Evolutionary conservation across 1,284 basidiomycete species (phyloP).

Genomic region (Microbotryum intermedium): DNA sequence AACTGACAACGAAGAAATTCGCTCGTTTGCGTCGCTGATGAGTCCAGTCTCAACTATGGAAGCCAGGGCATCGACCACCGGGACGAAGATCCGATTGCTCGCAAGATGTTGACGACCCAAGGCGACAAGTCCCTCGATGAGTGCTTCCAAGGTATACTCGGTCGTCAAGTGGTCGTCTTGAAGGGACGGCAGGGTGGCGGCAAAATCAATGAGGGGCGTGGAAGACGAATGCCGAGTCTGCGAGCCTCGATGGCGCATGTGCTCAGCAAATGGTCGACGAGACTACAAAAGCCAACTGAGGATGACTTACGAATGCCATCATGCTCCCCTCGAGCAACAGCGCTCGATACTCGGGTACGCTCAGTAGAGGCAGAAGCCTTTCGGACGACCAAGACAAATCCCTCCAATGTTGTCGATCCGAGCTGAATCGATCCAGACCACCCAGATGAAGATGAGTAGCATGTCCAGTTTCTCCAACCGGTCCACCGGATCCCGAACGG

Average conservation of each 20-base stretch:
- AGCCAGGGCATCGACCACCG: conserved; percentile 4
- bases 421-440: neutral
- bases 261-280: conserved; percentile 9
- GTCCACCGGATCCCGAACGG: no score
- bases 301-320: conserved; percentile 57
- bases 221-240: conserved; percentile 39
- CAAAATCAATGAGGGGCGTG: conserved; percentile 53
- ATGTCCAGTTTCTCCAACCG: no score
- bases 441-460: neutral
- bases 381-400: conserved; percentile 53
- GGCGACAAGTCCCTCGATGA: conserved; percentile 52
- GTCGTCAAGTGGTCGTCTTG: conserved; percentile 22
- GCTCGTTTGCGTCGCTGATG: conserved; percentile 1
- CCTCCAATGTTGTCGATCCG: conserved; percentile 12
- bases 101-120: conserved; percentile 50
- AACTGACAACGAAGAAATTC: conserved; percentile 13
- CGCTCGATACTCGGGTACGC: conserved; percentile 53
- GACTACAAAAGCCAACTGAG: neutral
- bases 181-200: conserved; percentile 47
- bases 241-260: conserved; percentile 16
- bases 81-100: conserved; percentile 60
- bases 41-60: conserved; percentile 10
- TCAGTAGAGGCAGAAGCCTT: conserved; percentile 58
- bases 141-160: conserved; percentile 46
- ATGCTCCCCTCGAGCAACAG: conserved; percentile 63